phyloP scores from a whole-genome alignment of 2,329 filamentous ascomycete species.

The Knoxdaviesia capensis region DNA sequence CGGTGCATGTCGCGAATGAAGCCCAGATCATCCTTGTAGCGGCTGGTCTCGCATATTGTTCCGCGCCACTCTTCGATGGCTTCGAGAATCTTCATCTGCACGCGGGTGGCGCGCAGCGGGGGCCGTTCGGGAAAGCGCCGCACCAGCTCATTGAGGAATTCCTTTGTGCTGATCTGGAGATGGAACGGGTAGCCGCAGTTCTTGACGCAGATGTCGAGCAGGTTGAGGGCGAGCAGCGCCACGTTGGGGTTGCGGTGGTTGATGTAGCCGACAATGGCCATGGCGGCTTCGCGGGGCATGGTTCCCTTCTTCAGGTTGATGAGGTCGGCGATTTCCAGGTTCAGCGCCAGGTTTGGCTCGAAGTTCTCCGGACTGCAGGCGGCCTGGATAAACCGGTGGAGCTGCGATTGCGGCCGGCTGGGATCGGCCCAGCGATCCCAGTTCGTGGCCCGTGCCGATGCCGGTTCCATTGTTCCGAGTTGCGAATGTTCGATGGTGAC shows the following conservation, averaged over 20 bases:
- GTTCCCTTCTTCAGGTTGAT: constrained; percentile 96
- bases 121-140: constrained; percentile 88
- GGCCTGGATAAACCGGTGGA: constrained; percentile 90
- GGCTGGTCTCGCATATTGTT: constrained; percentile 94
- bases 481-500: not conserved
- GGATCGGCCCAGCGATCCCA: constrained; percentile 82
- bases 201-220: constrained; percentile 98
- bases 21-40: constrained; percentile 91
- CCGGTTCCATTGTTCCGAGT: constrained; percentile 56
- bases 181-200: constrained; percentile 99
- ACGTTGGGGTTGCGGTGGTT: constrained; percentile 97
- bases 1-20: constrained; percentile 97
- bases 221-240: constrained; percentile 67
- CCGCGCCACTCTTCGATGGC: constrained; percentile 95
- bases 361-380: constrained; percentile 95
- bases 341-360: constrained; percentile 90
- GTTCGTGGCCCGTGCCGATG: constrained; percentile 84
- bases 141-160: constrained; percentile 96
- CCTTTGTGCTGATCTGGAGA: constrained; percentile 94
- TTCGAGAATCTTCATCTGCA: constrained; percentile 84
- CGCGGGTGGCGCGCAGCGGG: constrained; percentile 64
- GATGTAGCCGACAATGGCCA: constrained; percentile 81
- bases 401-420: constrained; percentile 60
- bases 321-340: constrained; percentile 88
- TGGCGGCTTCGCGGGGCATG: constrained; percentile 82